phyloP scores from a whole-genome alignment of 2,329 filamentous ascomycete genomes.

The Fusarium luffae region DNA sequence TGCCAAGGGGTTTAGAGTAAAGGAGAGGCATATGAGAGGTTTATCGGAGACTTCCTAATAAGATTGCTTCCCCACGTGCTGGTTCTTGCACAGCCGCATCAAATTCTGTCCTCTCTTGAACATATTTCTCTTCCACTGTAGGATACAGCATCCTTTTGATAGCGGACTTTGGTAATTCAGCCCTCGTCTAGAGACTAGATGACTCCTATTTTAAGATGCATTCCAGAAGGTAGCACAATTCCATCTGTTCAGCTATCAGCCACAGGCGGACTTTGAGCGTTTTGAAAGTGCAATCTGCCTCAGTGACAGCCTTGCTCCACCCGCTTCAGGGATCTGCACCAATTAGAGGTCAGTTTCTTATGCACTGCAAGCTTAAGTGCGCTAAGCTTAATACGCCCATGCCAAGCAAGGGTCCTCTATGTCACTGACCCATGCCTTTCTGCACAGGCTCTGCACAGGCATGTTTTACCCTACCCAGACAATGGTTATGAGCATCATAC shows the following conservation, averaged over 20 bases:
- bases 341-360: neutral
- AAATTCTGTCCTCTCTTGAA: neutral
- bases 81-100: neutral
- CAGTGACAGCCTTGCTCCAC: slow-evolving; percentile 25
- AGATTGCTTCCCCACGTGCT: neutral
- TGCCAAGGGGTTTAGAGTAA: neutral
- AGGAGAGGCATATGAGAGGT: neutral
- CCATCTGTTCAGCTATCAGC: neutral
- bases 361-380: slow-evolving; percentile 26
- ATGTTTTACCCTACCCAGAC: neutral
- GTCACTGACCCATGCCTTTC: slow-evolving; percentile 9
- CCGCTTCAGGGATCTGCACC: neutral
- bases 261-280: slow-evolving; percentile 7
- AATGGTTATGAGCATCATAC: neutral
- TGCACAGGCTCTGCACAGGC: neutral
- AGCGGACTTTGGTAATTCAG: neutral
- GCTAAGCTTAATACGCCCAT: slow-evolving; percentile 34
- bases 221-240: neutral
- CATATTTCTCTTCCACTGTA: neutral
- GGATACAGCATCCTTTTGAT: no score
- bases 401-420: slow-evolving; percentile 22
- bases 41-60: neutral
- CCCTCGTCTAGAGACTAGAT: neutral
- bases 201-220: neutral
- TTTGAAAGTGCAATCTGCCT: slow-evolving; percentile 24